These are phyloP conservation scores for Acephala macrosclerotiorum DNA, from an alignment of 2,329 filamentous ascomycete genomes.

Conservation along the genomic window DNA sequence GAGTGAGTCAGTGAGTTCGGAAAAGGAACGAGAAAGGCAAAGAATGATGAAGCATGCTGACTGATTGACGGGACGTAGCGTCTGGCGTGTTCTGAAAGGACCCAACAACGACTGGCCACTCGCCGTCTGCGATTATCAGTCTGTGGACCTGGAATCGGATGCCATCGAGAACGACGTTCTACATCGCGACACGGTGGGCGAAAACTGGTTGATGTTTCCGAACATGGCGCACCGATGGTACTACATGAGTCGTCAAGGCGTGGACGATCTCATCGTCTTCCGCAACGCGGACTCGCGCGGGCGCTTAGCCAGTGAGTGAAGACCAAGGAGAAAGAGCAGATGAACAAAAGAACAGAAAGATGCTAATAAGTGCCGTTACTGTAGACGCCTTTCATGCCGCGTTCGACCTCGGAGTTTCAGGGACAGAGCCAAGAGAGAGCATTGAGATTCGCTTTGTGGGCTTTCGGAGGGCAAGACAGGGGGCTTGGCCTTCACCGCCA, in stretches of 20 bases:
- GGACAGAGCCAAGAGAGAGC: too few relatives aligned
- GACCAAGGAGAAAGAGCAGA: too few relatives aligned
- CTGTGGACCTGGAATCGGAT: background rate
- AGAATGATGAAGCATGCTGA: background rate
- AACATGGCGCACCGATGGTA: background rate
- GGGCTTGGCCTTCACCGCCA: too few relatives aligned
- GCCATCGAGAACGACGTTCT: background rate
- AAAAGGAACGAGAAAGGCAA: too few relatives aligned
- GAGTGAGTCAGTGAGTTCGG: too few relatives aligned
- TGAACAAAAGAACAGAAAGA: too few relatives aligned
- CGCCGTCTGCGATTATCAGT: background rate
- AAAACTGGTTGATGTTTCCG: background rate
- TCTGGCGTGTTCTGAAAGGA: background rate
- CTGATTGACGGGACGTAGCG: background rate
- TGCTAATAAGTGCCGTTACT: too few relatives aligned
- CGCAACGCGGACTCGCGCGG: background rate
- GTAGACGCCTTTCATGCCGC: too few relatives aligned
- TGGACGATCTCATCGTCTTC: background rate
- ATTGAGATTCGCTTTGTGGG: too few relatives aligned
- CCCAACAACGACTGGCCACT: background rate
- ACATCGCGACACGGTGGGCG: background rate
- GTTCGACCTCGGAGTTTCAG: too few relatives aligned
- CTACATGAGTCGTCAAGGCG: background rate
- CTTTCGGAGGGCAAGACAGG: too few relatives aligned
- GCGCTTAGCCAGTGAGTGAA: background rate